Conservation (phyloP, 495 filamentous ascomycete species). For the Aspergillus incahuasiensis region DNA sequence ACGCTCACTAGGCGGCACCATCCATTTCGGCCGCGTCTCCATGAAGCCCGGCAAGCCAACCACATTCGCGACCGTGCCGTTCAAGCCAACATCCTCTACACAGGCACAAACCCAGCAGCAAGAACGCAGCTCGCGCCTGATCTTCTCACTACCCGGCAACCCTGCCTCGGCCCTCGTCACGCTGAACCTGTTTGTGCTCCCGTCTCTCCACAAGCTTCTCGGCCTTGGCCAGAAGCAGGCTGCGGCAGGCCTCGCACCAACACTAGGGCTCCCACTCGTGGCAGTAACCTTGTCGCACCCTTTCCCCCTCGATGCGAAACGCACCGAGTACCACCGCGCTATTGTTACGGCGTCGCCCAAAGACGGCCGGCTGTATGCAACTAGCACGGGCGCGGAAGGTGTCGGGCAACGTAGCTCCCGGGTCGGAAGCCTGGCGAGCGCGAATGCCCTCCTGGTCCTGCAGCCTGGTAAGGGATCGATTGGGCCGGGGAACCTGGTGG, state of each 20-base stretch:
- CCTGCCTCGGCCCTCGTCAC: slow-evolving; percentile 91
- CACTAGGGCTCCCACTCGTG: slow-evolving; percentile 65
- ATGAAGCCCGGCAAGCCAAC: slow-evolving; percentile 99
- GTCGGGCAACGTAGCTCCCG: slow-evolving; percentile 74
- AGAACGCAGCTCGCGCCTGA: slow-evolving; percentile 56
- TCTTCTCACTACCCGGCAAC: slow-evolving; percentile 94
- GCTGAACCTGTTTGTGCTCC: slow-evolving; percentile 89
- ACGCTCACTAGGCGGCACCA: slow-evolving; percentile 80
- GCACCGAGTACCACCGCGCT: slow-evolving; percentile 86
- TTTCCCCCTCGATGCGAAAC: slow-evolving; percentile 62
- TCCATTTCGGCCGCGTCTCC: slow-evolving; percentile 92
- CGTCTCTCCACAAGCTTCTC: slow-evolving; percentile 68
- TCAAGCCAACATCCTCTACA: slow-evolving; percentile 35
- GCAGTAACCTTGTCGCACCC: slow-evolving; percentile 68
- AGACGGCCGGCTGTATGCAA: slow-evolving; percentile 69
- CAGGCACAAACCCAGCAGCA: slow-evolving; percentile 48
- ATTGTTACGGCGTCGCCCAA: slow-evolving; percentile 51
- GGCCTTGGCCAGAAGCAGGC: slow-evolving; percentile 39
- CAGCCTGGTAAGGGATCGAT: slow-evolving; percentile 50
- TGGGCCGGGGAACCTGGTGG: slow-evolving; percentile 50
- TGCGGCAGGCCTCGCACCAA: slow-evolving; percentile 24
- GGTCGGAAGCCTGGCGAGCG: slow-evolving; percentile 80
- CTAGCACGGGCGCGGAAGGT: slow-evolving; percentile 68
- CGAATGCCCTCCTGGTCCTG: slow-evolving; percentile 81
- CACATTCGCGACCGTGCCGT: slow-evolving; percentile 86